Evolutionary conservation across 306 rosid genomes (phyloP).

Genomic region (Cucumis melo): DNA sequence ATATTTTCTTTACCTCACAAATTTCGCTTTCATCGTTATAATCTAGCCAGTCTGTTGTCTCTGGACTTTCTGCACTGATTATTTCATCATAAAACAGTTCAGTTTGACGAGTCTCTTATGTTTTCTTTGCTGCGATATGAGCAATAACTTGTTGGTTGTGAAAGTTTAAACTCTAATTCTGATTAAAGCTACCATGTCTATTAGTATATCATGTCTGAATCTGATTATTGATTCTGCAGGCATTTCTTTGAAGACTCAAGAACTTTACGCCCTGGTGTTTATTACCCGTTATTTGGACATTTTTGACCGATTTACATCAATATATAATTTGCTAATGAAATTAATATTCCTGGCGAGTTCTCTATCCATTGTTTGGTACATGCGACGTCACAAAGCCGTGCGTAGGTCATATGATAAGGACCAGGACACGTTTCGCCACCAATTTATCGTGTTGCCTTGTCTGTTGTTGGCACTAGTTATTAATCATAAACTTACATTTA

Average conservation of each 20-base stretch:
- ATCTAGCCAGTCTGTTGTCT: neutral
- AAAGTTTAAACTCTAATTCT: neutral
- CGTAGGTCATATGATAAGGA: slow-evolving; percentile 82
- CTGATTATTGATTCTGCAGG: slow-evolving; percentile 33
- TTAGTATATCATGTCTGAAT: neutral
- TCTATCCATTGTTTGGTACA: slow-evolving; percentile 88
- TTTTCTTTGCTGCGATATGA: neutral
- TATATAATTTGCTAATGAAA: slow-evolving; percentile 74
- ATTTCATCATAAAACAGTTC: neutral
- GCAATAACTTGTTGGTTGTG: neutral
- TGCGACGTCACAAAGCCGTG: slow-evolving; percentile 61
- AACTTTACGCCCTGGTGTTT: slow-evolving; percentile 74
- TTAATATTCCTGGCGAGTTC: slow-evolving; percentile 80
- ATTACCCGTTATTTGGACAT: slow-evolving; percentile 74
- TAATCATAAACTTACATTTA: slow-evolving; percentile 62
- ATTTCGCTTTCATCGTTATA: neutral
- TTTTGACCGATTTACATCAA: slow-evolving; percentile 36
- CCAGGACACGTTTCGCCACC: slow-evolving; percentile 75
- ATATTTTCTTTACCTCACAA: neutral
- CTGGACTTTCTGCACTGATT: neutral
- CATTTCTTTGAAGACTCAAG: slow-evolving; percentile 82
- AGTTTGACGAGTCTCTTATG: neutral
- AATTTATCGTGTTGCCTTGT: slow-evolving; percentile 60
- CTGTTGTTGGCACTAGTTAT: slow-evolving; percentile 50
- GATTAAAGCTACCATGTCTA: neutral